These are phyloP conservation scores for Mycena latifolia DNA, from an alignment of 768 basidiomycete species.

Conservation along the genomic window DNA sequence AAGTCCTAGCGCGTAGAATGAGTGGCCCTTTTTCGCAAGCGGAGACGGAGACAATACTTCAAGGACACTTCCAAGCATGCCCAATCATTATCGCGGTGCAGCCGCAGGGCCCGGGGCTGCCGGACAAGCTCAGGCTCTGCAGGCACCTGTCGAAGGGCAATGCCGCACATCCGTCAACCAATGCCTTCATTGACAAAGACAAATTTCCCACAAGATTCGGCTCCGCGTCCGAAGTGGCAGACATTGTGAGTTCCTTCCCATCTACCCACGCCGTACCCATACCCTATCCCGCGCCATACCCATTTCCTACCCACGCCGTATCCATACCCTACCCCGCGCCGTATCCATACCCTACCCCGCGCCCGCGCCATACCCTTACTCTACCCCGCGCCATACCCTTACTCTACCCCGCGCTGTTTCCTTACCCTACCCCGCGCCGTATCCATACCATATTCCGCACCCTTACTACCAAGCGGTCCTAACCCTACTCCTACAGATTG, in stretches of 20 bases:
- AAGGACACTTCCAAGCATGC: conserved; percentile 45
- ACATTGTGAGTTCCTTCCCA: conserved; percentile 32
- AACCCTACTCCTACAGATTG: background rate
- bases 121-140: conserved; percentile 38
- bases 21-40: conserved; percentile 38
- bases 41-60: conserved; percentile 39
- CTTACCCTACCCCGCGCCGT: too few species aligned
- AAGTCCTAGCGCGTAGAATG: conserved; percentile 33
- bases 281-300: background rate
- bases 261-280: background rate
- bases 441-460: too few species aligned
- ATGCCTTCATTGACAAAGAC: conserved; percentile 34
- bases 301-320: too few species aligned
- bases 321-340: background rate
- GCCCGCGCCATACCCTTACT: too few species aligned
- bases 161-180: conserved; percentile 16
- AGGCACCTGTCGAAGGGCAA: conserved; percentile 38
- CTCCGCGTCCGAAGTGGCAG: conserved; percentile 21
- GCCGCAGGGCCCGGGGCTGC: conserved; percentile 24
- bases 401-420: too few species aligned
- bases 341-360: too few species aligned
- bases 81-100: conserved; percentile 40
- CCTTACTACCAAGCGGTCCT: background rate
- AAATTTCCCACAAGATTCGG: conserved; percentile 37
- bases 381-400: too few species aligned